phyloP scores from a whole-genome alignment of 1,139 yeast genomes.

The Pichia sp. region DNA sequence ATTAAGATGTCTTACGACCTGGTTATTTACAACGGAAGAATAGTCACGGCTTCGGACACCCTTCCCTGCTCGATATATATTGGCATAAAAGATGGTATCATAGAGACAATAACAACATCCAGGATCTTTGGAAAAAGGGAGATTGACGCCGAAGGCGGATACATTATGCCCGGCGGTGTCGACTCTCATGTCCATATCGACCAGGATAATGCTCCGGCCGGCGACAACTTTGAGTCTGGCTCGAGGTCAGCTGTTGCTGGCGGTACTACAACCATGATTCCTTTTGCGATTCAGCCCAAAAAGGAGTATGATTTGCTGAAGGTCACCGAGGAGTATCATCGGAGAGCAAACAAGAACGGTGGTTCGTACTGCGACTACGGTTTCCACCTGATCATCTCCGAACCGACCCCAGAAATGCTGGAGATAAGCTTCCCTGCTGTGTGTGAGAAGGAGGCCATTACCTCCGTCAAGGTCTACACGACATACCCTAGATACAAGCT shows the following conservation, averaged over 20 bases:
- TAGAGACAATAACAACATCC: conserved; percentile 36
- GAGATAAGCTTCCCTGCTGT: conserved; percentile 28
- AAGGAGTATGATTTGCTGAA: conserved; percentile 28
- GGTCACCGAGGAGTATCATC: conserved; percentile 33
- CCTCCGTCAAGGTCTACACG: conserved; percentile 44
- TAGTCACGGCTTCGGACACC: conserved; percentile 38
- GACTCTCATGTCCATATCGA: conserved; percentile 55
- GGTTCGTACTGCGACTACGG: conserved; percentile 39
- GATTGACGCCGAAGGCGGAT: conserved; percentile 45
- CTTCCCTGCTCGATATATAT: conserved; percentile 34
- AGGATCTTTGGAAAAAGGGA: conserved; percentile 31
- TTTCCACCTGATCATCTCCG: conserved; percentile 39
- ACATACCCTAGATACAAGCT: conserved; percentile 42
- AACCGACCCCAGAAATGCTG: conserved; percentile 31
- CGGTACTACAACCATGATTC: conserved; percentile 44
- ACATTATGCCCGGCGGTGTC: conserved; percentile 45
- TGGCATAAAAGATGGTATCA: conserved; percentile 38
- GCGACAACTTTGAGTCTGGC: conserved; percentile 55
- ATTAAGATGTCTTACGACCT: conserved; percentile 23
- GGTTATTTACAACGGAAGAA: conserved; percentile 34
- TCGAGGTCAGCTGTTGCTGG: conserved; percentile 58
- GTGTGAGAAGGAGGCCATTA: conserved; percentile 36
- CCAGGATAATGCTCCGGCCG: conserved; percentile 25
- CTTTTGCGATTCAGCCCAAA: conserved; percentile 41
- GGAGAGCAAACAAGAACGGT: conserved; percentile 12